A percentile compares a stretch with the other conserved stretches of the same genome.
Evolutionary conservation across 352 stramenopile species (phyloP).

Genomic region (Blastocystis sp.): DNA sequence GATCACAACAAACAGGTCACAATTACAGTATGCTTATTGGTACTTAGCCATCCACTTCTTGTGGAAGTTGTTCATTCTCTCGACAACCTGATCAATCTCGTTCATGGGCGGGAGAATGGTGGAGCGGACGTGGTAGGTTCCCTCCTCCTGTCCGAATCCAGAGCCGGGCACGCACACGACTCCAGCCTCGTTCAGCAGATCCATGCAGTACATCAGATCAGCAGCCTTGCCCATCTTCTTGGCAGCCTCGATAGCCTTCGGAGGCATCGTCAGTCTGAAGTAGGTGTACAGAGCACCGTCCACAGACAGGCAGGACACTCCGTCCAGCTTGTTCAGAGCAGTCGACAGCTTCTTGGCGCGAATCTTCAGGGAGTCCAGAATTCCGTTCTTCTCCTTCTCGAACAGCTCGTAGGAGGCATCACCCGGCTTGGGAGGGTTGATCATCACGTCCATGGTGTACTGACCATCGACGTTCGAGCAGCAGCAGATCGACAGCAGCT

Average conservation of each 20-base stretch:
- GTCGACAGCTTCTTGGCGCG: constrained; percentile 79
- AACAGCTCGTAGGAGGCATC: constrained; percentile 77
- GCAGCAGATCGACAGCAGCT: constrained; percentile 86
- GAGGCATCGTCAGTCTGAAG: constrained; percentile 78
- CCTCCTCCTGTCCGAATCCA: constrained; percentile 86
- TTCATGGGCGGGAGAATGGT: constrained; percentile 90
- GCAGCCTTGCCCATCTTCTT: constrained; percentile 67
- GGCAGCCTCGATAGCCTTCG: constrained; percentile 65
- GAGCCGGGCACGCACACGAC: constrained; percentile 91
- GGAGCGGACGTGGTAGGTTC: constrained; percentile 91
- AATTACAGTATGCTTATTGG: not conserved
- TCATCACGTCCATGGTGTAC: constrained; percentile 92
- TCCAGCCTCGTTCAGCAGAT: constrained; percentile 84
- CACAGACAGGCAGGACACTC: constrained; percentile 85
- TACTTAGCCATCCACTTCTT: constrained; percentile 75
- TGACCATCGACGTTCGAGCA: constrained; percentile 91
- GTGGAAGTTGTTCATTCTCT: constrained; percentile 83
- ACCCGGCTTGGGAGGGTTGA: constrained; percentile 78
- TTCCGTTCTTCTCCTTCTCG: constrained; percentile 75
- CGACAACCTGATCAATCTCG: constrained; percentile 81
- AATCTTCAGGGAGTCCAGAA: constrained; percentile 80
- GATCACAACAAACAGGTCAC: not conserved
- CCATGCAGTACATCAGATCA: constrained; percentile 88
- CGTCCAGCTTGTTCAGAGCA: constrained; percentile 83
- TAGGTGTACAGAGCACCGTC: constrained; percentile 97